These are phyloP conservation scores for Boechera divaricarpa DNA, from an alignment of 345 rosid genomes.

Conservation along the genomic window DNA sequence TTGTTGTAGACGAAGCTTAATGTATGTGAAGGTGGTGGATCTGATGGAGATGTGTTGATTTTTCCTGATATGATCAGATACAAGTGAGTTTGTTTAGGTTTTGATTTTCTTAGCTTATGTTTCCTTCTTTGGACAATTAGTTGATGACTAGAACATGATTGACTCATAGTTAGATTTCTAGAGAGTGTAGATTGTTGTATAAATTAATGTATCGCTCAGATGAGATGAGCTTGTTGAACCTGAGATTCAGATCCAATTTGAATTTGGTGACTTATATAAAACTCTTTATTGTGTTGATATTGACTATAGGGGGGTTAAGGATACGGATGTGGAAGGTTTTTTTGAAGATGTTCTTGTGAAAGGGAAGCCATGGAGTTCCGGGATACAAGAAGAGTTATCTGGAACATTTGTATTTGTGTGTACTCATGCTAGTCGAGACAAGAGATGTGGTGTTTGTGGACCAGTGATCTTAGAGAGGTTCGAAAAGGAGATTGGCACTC, in stretches of 20 bases:
- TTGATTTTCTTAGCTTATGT: background rate
- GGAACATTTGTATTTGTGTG: conserved; percentile 84
- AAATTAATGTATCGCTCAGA: background rate
- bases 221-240: background rate
- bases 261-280: background rate
- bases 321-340: conserved; percentile 64
- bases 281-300: conserved; percentile 4
- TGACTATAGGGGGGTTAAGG: conserved; percentile 63
- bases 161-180: background rate
- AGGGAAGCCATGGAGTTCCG: conserved; percentile 73
- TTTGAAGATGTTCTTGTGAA: conserved; percentile 85
- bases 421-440: conserved; percentile 86
- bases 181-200: background rate
- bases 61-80: conserved; percentile 91
- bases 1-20: conserved; percentile 65
- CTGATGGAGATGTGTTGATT: conserved; percentile 80
- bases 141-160: conserved; percentile 9
- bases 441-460: conserved; percentile 96
- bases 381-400: conserved; percentile 54
- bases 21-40: conserved; percentile 65
- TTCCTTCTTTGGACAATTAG: background rate
- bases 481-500: conserved; percentile 62
- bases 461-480: conserved; percentile 78
- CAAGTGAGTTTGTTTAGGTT: conserved; percentile 58
- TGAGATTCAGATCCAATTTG: background rate